These are phyloP conservation scores for Capronia coronata DNA, from an alignment of 2,329 filamentous ascomycete species.

Conservation along the genomic window DNA sequence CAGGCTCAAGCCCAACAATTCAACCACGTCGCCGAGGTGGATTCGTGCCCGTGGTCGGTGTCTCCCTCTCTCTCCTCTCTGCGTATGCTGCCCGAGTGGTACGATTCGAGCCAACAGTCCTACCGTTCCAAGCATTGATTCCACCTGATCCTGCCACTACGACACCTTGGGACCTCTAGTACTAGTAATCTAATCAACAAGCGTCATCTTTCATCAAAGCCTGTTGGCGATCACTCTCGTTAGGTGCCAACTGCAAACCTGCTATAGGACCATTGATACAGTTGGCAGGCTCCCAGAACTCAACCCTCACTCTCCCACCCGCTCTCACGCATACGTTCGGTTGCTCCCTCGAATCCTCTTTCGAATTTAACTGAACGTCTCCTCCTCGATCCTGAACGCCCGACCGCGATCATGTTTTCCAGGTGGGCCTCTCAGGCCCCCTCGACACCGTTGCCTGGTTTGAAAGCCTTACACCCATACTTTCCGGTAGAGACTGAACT, in stretches of 20 bases:
- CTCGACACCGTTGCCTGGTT: background rate
- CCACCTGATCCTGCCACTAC: too few relatives aligned
- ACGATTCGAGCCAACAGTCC: background rate
- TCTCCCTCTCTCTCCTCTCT: too few relatives aligned
- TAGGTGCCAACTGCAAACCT: too few relatives aligned
- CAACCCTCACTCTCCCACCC: too few relatives aligned
- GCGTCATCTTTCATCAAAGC: too few relatives aligned
- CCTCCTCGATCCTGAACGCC: background rate
- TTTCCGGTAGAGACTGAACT: conserved; percentile 61
- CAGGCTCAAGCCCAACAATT: background rate
- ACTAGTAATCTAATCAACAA: too few relatives aligned
- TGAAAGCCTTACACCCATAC: conserved; percentile 55
- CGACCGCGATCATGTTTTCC: background rate
- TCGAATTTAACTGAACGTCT: background rate
- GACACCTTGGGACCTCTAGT: too few relatives aligned
- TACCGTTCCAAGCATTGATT: background rate
- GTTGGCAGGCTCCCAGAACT: too few relatives aligned
- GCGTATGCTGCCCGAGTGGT: background rate
- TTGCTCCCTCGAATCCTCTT: background rate
- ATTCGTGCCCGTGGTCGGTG: too few relatives aligned
- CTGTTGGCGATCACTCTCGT: too few relatives aligned
- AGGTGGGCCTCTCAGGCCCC: background rate
- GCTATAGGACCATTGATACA: too few relatives aligned
- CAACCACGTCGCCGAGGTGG: background rate
- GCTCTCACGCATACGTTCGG: too few relatives aligned